Evolutionary conservation across 257 asterid genomes (phyloP).

Genomic region (Catharanthus roseus): DNA sequence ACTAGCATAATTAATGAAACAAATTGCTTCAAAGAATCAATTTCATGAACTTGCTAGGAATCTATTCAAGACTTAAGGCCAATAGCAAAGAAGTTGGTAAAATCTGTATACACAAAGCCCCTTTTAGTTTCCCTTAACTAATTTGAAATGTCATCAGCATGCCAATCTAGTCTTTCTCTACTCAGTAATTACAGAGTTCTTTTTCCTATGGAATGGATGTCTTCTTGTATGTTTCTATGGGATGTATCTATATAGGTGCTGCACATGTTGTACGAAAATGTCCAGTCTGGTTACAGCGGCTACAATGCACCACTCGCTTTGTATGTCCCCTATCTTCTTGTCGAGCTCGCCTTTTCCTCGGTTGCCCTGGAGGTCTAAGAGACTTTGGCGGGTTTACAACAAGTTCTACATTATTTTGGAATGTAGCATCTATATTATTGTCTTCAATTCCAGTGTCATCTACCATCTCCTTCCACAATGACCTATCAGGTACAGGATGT

Average conservation of each 20-base stretch:
- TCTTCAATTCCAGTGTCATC: conserved; percentile 21
- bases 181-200: neutral
- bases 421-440: conserved; percentile 24
- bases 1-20: neutral
- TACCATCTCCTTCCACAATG: conserved; percentile 48
- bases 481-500: conserved; percentile 65
- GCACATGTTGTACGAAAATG: conserved; percentile 80
- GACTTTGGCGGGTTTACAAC: conserved; percentile 63
- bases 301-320: conserved; percentile 62
- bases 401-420: conserved; percentile 15
- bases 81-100: neutral
- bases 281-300: conserved; percentile 77
- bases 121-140: neutral
- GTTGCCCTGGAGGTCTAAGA: conserved; percentile 39
- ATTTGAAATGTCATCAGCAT: neutral
- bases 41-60: neutral
- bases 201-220: too few species aligned
- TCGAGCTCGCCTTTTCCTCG: conserved; percentile 45
- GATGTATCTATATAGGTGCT: conserved; percentile 48
- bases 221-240: too few species aligned
- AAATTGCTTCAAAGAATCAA: neutral
- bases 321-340: conserved; percentile 32
- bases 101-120: too few species aligned
- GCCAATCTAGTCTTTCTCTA: neutral
- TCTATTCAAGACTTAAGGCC: neutral